phyloP scores from a whole-genome alignment of 106 monocot species.

The Dioscorea alata region DNA sequence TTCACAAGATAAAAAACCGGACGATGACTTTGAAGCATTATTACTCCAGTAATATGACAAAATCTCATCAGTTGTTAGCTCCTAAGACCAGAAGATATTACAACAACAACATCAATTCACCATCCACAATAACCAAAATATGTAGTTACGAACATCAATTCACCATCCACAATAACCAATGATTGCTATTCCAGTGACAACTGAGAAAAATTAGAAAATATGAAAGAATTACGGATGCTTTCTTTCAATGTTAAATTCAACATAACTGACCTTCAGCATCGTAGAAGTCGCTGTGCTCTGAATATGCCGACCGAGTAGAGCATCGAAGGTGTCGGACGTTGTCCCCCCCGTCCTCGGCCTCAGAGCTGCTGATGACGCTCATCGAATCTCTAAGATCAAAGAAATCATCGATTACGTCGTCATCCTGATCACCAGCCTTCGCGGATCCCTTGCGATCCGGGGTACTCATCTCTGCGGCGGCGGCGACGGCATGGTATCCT shows the following conservation, averaged over 20 bases:
- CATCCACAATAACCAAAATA: no score
- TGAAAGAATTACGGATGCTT: no score
- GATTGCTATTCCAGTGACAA: no score
- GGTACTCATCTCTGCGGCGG: not conserved
- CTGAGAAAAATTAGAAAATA: no score
- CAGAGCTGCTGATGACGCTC: constrained; percentile 29
- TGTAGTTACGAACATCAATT: no score
- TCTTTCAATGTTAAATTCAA: not conserved
- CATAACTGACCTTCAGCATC: constrained; percentile 33
- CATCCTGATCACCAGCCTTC: not conserved
- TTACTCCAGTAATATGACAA: no score
- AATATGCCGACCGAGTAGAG: not conserved
- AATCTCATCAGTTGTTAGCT: no score
- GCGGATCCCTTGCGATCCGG: not conserved
- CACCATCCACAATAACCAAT: no score
- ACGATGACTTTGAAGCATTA: no score
- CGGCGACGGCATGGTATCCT: not conserved
- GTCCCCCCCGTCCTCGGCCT: not conserved
- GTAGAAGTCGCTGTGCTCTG: constrained; percentile 28
- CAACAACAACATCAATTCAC: not conserved
- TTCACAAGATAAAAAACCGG: no score
- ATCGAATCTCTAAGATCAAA: constrained; percentile 23
- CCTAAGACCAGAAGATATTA: not conserved
- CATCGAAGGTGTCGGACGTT: constrained; percentile 13
- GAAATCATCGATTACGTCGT: constrained; percentile 22